Conservation (phyloP, 2,329 filamentous ascomycete species). For the Paramyrothecium roridum region DNA sequence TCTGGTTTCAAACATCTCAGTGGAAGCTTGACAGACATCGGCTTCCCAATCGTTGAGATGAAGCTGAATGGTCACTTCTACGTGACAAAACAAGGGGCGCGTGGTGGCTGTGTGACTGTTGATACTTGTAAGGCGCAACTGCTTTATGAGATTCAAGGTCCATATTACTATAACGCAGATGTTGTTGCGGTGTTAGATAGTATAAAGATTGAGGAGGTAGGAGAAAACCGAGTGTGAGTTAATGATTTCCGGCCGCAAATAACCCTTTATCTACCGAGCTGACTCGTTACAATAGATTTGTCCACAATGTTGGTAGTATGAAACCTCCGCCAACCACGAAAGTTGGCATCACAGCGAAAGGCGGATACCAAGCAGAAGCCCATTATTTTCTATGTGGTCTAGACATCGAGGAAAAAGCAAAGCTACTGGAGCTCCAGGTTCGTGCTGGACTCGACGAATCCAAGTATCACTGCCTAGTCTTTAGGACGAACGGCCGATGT, state of each 20-base stretch:
- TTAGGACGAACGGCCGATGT: conserved; percentile 32
- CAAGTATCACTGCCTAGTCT: conserved; percentile 27
- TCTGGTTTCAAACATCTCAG: conserved; percentile 35
- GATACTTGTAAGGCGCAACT: conserved; percentile 26
- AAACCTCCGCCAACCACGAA: conserved; percentile 16
- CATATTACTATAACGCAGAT: conserved; percentile 35
- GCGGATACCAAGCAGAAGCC: conserved; percentile 38
- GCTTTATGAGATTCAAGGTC: conserved; percentile 37
- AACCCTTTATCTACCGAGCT: too few species aligned
- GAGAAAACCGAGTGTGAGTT: conserved; percentile 21
- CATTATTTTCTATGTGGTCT: conserved; percentile 38
- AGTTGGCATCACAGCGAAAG: conserved; percentile 36
- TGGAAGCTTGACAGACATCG: conserved; percentile 13
- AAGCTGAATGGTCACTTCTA: conserved; percentile 21
- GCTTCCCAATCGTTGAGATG: conserved; percentile 30
- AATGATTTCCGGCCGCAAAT: too few species aligned
- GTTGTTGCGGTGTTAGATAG: conserved; percentile 32
- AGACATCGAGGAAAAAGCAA: conserved; percentile 36
- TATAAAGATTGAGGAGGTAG: conserved; percentile 43
- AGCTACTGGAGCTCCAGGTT: not conserved
- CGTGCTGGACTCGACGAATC: conserved; percentile 15
- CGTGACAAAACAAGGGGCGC: conserved; percentile 26
- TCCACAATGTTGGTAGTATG: conserved; percentile 9
- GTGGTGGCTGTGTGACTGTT: conserved; percentile 29
- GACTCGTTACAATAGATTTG: too few species aligned